Base-by-base conservation (phyloP, 2,329 filamentous ascomycete genomes). In the Xylaria sp. region DNA sequence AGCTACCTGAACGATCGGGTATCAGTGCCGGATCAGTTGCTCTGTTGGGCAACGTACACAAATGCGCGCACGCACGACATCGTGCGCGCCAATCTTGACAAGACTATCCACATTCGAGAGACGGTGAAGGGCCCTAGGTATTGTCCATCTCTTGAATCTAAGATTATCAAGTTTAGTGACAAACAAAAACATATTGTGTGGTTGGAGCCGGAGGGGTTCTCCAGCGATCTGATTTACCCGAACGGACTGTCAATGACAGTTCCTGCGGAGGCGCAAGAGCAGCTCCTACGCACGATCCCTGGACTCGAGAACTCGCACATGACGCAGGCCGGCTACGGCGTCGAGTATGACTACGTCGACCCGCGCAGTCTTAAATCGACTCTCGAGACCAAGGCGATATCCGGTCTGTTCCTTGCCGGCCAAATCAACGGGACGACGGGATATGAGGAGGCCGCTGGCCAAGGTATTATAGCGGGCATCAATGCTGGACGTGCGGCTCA, bases 361-460 rank as follows among this genome's bases (percentile, higher is more conserved):
- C 96, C 96, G 20, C 90, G 96, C 59, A 91, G 92, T 72, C 85
- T 99, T 3, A 91, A 90, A 70, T 89, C 92, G n/a, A 96, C 94
- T 0, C 87, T 99, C 7, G 96, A 99, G 79, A 98, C 96, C 1
- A 99, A 98, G 79, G 86, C 91, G 25, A 97, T 99, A 69, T 84
- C 84, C 7, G 96, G 96, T 0, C 87, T 99, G 13, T 99, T 92
- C 80, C 86, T 99, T 36, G 96, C 96, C 0, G 96, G 96, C 3
- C 96, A 99, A 78, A 97, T 99, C 79, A 99, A 99, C 78, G 96
- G 96, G 51, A 99, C 96, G 0, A 99, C 96, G 0, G 96, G 96
- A 3, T 99, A 99, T 77, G 96, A 99, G 81, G 96, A 99, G 83
- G 96, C 96, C 10, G 94, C 96, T 0, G 95, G 92, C 0, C 96